phyloP scores from a whole-genome alignment of 495 filamentous ascomycete species.

The Physcia stellaris region DNA sequence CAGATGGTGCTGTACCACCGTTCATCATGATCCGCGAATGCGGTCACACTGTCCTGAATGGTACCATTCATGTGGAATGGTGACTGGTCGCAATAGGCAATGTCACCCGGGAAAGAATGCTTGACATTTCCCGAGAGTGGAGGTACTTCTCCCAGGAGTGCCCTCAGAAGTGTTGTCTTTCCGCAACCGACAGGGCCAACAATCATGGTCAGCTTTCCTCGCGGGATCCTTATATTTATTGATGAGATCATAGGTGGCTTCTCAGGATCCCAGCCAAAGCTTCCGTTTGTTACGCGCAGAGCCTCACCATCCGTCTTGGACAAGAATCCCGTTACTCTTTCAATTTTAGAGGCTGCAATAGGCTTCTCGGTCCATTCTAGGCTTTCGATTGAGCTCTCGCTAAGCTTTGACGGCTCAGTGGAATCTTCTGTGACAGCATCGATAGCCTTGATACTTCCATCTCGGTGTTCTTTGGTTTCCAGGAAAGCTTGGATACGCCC shows the following conservation, averaged over 20 bases:
- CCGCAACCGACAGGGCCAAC: constrained; percentile 48
- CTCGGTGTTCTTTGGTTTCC: constrained; percentile 26
- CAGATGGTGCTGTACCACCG: constrained; percentile 47
- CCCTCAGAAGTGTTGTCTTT: constrained; percentile 44
- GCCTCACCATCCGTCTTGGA: constrained; percentile 1
- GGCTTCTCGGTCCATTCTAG: constrained; percentile 4
- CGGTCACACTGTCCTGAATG: constrained; percentile 43
- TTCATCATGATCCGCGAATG: constrained; percentile 38
- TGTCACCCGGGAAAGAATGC: constrained; percentile 22
- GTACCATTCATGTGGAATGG: constrained; percentile 45
- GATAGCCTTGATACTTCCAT: constrained; percentile 18
- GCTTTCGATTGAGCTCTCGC: background rate
- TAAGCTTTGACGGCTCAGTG: background rate
- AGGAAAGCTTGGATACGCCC: constrained; percentile 46
- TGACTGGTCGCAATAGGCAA: constrained; percentile 40
- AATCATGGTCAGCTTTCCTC: constrained; percentile 35
- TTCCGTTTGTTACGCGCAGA: constrained; percentile 25
- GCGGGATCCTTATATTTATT: constrained; percentile 27
- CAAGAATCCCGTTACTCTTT: constrained; percentile 7
- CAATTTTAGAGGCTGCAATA: background rate
- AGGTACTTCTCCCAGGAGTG: constrained; percentile 42
- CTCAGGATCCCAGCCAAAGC: constrained; percentile 36
- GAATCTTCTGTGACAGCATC: constrained; percentile 14
- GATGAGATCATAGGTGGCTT: constrained; percentile 30
- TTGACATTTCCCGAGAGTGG: constrained; percentile 26